Conservation (phyloP, 176 grass and related monocot genomes). For the Aegilops speltoides region DNA sequence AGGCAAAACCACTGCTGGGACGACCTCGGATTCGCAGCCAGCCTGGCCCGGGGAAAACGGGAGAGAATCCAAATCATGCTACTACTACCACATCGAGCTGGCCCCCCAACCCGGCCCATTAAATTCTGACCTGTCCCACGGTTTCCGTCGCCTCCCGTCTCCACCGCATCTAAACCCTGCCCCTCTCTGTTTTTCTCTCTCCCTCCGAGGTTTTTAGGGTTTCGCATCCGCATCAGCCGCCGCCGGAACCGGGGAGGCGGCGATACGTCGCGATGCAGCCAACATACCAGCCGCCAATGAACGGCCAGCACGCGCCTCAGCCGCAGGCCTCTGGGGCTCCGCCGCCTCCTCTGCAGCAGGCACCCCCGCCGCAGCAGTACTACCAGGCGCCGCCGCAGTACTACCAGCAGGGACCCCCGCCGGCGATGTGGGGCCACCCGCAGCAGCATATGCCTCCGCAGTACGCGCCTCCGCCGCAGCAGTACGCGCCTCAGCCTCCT, state of each 20-base stretch:
- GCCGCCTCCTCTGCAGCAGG: conserved; percentile 33
- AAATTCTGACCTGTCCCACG: not conserved
- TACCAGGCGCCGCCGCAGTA: conserved; percentile 36
- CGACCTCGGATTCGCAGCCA: not conserved
- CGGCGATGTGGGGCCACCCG: conserved; percentile 26
- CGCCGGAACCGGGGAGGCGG: not conserved
- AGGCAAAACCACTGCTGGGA: too few species aligned
- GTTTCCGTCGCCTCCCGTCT: not conserved
- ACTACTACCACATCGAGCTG: not conserved
- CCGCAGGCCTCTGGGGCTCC: conserved; percentile 17
- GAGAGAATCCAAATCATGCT: not conserved
- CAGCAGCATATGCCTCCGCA: conserved; percentile 27
- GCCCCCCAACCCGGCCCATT: conserved; percentile 15
- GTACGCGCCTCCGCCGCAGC: conserved; percentile 28
- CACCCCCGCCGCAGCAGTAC: not conserved
- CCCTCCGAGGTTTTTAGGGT: conserved; percentile 48
- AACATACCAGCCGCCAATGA: conserved; percentile 26
- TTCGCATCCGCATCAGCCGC: conserved; percentile 27
- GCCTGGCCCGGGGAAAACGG: not conserved
- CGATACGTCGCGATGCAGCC: conserved; percentile 36
- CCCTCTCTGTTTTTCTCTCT: not conserved
- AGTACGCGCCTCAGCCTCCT: conserved; percentile 28
- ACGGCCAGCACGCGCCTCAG: conserved; percentile 39
- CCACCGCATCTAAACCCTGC: conserved; percentile 22
- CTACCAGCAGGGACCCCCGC: conserved; percentile 32